Evolutionary conservation across 495 filamentous ascomycete species (phyloP).

Genomic region (Endocarpon pusillum): DNA sequence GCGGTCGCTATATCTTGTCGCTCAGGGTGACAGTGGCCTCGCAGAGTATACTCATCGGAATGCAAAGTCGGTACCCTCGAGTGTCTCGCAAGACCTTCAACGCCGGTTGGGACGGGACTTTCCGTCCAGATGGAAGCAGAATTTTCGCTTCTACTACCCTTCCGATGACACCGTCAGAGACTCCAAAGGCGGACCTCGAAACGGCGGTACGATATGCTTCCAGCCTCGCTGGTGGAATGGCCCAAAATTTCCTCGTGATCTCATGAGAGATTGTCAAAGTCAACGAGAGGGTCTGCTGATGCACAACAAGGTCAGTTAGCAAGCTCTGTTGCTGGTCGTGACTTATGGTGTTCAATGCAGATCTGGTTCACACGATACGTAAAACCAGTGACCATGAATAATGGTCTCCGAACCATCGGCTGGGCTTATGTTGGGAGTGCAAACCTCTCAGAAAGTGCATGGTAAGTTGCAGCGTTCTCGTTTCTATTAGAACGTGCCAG

Average conservation of each 20-base stretch:
- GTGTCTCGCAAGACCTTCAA: conserved; percentile 6
- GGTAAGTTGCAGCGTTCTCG: conserved; percentile 34
- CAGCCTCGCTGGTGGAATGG: conserved; percentile 48
- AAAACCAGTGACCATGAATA: conserved; percentile 13
- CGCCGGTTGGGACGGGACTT: conserved; percentile 12
- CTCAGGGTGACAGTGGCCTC: conserved; percentile 48
- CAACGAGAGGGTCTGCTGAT: conserved; percentile 51
- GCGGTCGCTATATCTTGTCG: conserved; percentile 54
- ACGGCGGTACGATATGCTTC: conserved; percentile 71
- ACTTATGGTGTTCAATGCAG: conserved; percentile 10
- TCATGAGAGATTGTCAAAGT: conserved; percentile 61
- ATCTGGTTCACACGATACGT: conserved; percentile 48
- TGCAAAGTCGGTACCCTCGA: conserved; percentile 12
- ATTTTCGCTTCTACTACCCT: conserved; percentile 70
- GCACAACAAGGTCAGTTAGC: conserved; percentile 55
- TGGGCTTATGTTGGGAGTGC: conserved; percentile 89
- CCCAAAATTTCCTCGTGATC: conserved; percentile 45
- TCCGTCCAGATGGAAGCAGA: conserved; percentile 27
- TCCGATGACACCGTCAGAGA: conserved; percentile 48
- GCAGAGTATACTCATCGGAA: conserved; percentile 36
- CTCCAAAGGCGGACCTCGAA: conserved; percentile 39
- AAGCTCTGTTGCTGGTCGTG: background rate
- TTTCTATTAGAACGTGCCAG: conserved; percentile 6
- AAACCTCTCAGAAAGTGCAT: conserved; percentile 84
- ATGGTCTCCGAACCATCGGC: conserved; percentile 18